These are phyloP conservation scores for Aspergillus sp. DNA, from an alignment of 2,329 filamentous ascomycete species.

Conservation along the genomic window DNA sequence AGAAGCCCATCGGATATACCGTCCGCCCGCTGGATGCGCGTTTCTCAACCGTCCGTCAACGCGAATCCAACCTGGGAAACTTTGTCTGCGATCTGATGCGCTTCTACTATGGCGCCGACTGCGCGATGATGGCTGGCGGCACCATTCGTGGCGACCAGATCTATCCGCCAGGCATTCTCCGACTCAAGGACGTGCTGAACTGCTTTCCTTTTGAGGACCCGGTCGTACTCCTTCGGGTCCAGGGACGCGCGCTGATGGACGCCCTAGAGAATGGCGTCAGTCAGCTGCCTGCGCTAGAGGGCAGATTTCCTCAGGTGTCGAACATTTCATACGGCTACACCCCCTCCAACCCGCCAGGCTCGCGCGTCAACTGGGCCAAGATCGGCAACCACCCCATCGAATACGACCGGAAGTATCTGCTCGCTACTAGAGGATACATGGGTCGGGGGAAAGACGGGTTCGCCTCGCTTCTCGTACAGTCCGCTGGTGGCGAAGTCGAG, in stretches of 20 bases:
- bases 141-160: slow-evolving; percentile 87
- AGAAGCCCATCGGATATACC: slow-evolving; percentile 82
- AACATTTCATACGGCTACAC: slow-evolving; percentile 77
- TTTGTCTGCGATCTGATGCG: slow-evolving; percentile 92
- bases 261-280: slow-evolving; percentile 83
- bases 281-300: slow-evolving; percentile 79
- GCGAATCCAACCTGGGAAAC: slow-evolving; percentile 83
- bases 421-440: slow-evolving; percentile 88
- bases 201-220: slow-evolving; percentile 94
- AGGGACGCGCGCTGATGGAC: slow-evolving; percentile 70
- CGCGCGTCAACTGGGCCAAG: slow-evolving; percentile 62
- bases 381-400: slow-evolving; percentile 64
- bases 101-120: slow-evolving; percentile 76
- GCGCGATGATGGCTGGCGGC: slow-evolving; percentile 78
- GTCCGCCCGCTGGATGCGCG: slow-evolving; percentile 78
- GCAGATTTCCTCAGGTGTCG: slow-evolving; percentile 81
- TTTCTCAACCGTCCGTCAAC: slow-evolving; percentile 75
- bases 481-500: slow-evolving; percentile 72
- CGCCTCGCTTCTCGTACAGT: slow-evolving; percentile 69
- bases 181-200: slow-evolving; percentile 78
- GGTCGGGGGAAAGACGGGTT: slow-evolving; percentile 84
- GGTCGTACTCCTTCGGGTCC: slow-evolving; percentile 72
- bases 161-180: slow-evolving; percentile 75
- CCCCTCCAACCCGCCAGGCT: slow-evolving; percentile 57
- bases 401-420: slow-evolving; percentile 62